Conservation (phyloP, 257 asterid genomes). For the Knoxia roxburghii region DNA sequence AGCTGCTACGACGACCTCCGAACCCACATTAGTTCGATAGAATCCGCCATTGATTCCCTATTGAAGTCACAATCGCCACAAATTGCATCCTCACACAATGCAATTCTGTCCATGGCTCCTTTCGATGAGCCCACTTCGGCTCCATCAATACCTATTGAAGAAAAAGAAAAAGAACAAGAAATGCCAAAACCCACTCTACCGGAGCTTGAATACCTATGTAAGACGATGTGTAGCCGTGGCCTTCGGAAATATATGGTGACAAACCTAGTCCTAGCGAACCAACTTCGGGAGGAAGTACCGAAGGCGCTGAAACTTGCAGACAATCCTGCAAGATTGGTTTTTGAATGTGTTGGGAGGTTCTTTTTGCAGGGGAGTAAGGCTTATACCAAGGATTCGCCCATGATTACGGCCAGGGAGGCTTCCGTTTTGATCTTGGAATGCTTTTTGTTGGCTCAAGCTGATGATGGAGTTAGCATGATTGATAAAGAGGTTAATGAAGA, state of each 20-base stretch:
- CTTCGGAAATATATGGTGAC: conserved; percentile 42
- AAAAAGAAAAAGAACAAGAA: conserved; percentile 2
- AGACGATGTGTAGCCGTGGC: conserved; percentile 42
- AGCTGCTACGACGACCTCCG: conserved; percentile 54
- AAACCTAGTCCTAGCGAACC: conserved; percentile 28
- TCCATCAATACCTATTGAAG: conserved; percentile 8
- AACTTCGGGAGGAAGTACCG: conserved; percentile 62
- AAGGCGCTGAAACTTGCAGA: conserved; percentile 53
- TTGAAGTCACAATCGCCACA: conserved; percentile 23
- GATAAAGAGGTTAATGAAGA: conserved; percentile 46
- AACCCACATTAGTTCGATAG: conserved; percentile 46
- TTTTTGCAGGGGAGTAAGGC: conserved; percentile 68
- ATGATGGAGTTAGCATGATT: conserved; percentile 24
- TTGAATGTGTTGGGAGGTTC: conserved; percentile 64
- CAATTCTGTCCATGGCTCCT: neutral
- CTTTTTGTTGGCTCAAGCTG: conserved; percentile 51
- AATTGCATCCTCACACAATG: conserved; percentile 11
- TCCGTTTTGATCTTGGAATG: conserved; percentile 69
- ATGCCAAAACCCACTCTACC: conserved; percentile 10
- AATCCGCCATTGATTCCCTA: conserved; percentile 35
- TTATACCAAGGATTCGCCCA: conserved; percentile 39
- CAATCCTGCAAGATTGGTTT: conserved; percentile 53
- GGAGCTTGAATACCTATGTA: conserved; percentile 54
- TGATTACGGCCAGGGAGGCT: conserved; percentile 61
- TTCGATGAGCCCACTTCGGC: neutral